Conservation (phyloP, 352 stramenopile genomes). For the Nothophytophthora sp. region DNA sequence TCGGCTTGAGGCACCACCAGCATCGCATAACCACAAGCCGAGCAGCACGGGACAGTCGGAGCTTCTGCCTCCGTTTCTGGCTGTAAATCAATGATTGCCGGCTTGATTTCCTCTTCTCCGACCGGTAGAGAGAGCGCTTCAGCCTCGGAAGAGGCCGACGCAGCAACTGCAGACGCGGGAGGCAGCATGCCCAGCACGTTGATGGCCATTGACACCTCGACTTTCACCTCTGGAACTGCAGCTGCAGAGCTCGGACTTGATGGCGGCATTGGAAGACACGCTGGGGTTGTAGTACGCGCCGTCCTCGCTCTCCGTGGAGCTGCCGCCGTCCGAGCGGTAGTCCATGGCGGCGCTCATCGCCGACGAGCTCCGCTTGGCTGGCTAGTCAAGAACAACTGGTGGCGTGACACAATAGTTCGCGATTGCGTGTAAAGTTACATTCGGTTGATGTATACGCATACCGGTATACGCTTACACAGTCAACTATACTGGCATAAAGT, state of each 20-base stretch:
- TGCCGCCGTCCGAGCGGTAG: slow-evolving; percentile 19
- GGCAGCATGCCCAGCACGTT: too few species aligned
- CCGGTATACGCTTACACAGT: too few species aligned
- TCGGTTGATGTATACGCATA: too few species aligned
- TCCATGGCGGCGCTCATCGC: slow-evolving; percentile 2
- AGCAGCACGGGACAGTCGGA: slow-evolving; percentile 5
- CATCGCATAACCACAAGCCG: slow-evolving; percentile 8
- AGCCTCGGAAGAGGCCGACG: too few species aligned
- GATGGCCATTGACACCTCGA: too few species aligned
- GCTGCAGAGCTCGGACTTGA: slow-evolving; percentile 8
- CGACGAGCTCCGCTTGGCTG: neutral
- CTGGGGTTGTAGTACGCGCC: slow-evolving; percentile 1
- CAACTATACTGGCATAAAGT: too few species aligned
- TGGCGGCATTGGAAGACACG: too few species aligned
- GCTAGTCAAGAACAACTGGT: neutral
- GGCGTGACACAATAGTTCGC: neutral
- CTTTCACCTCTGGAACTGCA: too few species aligned
- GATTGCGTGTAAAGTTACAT: neutral
- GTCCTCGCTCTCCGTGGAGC: slow-evolving; percentile 22
- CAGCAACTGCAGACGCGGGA: too few species aligned
- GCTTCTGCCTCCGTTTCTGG: neutral
- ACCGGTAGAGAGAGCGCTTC: too few species aligned
- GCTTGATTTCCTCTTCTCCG: too few species aligned
- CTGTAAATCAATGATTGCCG: neutral
- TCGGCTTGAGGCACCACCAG: slow-evolving; percentile 7